phyloP scores from a whole-genome alignment of 1,284 basidiomycete genomes.

The Jaminaea rosea region DNA sequence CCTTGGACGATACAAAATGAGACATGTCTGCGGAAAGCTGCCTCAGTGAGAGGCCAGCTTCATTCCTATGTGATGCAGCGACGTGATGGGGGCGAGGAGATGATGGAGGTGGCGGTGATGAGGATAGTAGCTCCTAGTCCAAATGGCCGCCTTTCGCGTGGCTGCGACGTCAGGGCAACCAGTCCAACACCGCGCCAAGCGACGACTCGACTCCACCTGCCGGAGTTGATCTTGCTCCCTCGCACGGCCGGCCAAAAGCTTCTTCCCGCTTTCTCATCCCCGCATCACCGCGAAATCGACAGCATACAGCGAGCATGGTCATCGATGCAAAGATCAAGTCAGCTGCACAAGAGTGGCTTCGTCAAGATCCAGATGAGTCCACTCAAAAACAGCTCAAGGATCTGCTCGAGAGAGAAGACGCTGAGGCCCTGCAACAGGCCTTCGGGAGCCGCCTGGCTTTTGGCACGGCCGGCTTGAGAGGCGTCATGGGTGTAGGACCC shows the following conservation, averaged over 20 bases:
- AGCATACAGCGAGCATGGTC: too few species aligned
- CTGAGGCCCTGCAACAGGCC: slow-evolving; percentile 19
- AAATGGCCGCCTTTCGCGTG: too few species aligned
- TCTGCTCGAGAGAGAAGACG: slow-evolving; percentile 18
- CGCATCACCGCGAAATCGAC: too few species aligned
- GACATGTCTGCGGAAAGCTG: slow-evolving; percentile 24
- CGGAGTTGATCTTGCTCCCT: too few species aligned
- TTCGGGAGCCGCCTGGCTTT: slow-evolving; percentile 30
- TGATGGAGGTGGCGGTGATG: not conserved
- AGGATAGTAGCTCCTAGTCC: not conserved
- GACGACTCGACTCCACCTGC: too few species aligned
- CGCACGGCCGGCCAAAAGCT: too few species aligned
- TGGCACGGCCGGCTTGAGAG: slow-evolving; percentile 34
- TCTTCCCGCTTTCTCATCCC: too few species aligned
- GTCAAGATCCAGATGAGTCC: slow-evolving; percentile 24
- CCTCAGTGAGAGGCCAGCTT: not conserved
- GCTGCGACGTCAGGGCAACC: too few species aligned
- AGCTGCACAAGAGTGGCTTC: slow-evolving; percentile 23
- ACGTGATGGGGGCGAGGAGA: not conserved
- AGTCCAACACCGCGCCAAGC: too few species aligned
- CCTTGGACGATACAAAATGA: slow-evolving; percentile 37
- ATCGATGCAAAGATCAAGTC: too few species aligned
- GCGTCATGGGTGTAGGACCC: slow-evolving; percentile 31
- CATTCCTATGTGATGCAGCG: not conserved
- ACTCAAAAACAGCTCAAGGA: slow-evolving; percentile 17